Evolutionary conservation across 192 early-diverging fungal genomes (phyloP), one percentile per base, ranked within the genome.

Genomic region (Gamsiella multidivaricata): DNA sequence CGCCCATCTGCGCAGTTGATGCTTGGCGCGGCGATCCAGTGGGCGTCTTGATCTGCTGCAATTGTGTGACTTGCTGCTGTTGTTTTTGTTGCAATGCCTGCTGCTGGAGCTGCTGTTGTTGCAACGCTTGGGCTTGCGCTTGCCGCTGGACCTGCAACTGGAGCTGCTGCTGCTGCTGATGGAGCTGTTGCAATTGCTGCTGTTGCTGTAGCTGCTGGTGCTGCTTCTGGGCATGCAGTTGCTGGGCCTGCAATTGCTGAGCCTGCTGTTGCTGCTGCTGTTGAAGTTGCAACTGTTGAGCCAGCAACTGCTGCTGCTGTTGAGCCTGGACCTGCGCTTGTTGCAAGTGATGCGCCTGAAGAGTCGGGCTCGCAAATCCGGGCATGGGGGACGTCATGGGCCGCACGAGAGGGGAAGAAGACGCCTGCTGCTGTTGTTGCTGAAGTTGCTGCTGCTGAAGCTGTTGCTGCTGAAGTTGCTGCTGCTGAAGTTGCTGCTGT

Each of bases 161-260:
- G 4, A 54, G 69, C 45, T 62, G 65, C 8, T 54, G 70, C 22
- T 56, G 66, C 10, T 61, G 62, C 14, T 57, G 58, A 3, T 55
- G 63, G 7, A 57, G 63, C 32, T 54, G 61, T 22, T 55, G 63
- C 15, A 62, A 54, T 49, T 69, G 74, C 12, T 72, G 79, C 34
- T 62, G 80, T 43, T 64, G 68, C 36, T 67, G 70, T 15, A 50
- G 59, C n/a, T 53, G 65, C 20, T 79, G 83, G 53, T 66, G 70
- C 34, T 64, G 63, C 42, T 82, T 81, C 65, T 73, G 76, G n/a
- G 69, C 69, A n/a, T 69, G 74, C 10, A 70, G 61, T n/a, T 79
- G 73, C n/a, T 74, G 79, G 2, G 56, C 68, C 7, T 66, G 63
- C 7, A 78, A 51, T 31, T 80, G 76, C n/a, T 75, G 74, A n/a